Evolutionary conservation across 352 stramenopile genomes (phyloP).

Genomic region (Sclerospora graminicola): DNA sequence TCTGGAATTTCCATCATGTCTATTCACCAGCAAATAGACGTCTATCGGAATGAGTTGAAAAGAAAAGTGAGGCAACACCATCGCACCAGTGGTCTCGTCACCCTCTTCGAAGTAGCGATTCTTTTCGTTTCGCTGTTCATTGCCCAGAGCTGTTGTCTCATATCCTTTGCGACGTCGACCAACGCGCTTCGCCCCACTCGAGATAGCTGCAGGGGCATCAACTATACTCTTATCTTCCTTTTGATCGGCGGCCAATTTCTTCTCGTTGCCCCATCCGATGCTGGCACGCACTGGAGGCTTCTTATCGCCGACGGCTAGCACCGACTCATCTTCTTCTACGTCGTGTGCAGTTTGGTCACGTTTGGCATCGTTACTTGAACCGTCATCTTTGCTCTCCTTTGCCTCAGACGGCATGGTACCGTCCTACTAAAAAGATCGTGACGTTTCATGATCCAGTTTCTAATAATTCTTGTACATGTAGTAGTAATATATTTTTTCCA

Average conservation of each 20-base stretch:
- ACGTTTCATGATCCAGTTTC: too few species aligned
- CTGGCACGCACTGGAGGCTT: constrained; percentile 42
- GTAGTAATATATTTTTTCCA: too few species aligned
- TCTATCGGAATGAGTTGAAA: too few species aligned
- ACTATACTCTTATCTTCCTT: too few species aligned
- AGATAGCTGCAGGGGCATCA: too few species aligned
- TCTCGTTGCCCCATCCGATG: constrained; percentile 49
- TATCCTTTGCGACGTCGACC: constrained; percentile 35
- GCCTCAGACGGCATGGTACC: too few species aligned
- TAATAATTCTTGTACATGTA: too few species aligned
- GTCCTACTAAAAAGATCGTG: too few species aligned
- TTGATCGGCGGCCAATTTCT: constrained; percentile 15
- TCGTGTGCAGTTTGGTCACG: constrained; percentile 26
- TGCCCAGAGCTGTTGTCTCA: constrained; percentile 15
- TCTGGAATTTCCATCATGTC: constrained; percentile 76
- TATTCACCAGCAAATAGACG: constrained; percentile 12
- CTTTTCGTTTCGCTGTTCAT: constrained; percentile 34
- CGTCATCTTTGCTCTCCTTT: constrained; percentile 22
- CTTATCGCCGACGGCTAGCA: constrained; percentile 31
- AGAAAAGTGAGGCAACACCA: neutral
- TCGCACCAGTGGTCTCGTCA: constrained; percentile 39
- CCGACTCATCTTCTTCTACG: constrained; percentile 34
- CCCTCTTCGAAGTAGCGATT: constrained; percentile 74
- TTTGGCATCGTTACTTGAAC: constrained; percentile 8
- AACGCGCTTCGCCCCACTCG: too few species aligned